Evolutionary conservation across 805 yeast species (phyloP).

Genomic region (Yarrowia sp.): DNA sequence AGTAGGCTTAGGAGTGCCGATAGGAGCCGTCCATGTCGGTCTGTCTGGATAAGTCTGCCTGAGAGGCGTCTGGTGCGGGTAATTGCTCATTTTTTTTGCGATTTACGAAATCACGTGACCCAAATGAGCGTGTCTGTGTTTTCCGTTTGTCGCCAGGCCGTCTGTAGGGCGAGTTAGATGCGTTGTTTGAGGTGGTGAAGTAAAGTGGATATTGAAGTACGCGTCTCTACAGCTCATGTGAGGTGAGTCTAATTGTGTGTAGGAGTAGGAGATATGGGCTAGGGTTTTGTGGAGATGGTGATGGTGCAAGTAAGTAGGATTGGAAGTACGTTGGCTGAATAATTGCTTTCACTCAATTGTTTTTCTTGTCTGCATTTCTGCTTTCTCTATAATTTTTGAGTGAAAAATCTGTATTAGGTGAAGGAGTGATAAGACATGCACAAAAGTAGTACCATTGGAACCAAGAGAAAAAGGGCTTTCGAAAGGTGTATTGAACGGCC

Average conservation of each 20-base stretch:
- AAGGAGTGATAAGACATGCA: too few relatives aligned
- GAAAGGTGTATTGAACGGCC: not conserved
- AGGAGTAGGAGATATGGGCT: slow-evolving; percentile 16
- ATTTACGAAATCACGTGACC: not conserved
- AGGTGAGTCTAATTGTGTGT: too few relatives aligned
- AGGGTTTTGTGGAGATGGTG: too few relatives aligned
- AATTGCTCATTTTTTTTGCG: not conserved
- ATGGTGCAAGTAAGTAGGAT: too few relatives aligned
- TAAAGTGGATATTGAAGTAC: too few relatives aligned
- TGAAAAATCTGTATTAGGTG: too few relatives aligned
- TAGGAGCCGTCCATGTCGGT: slow-evolving; percentile 20
- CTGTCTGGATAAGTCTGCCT: not conserved
- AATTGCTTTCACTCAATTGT: too few relatives aligned
- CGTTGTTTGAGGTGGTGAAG: too few relatives aligned
- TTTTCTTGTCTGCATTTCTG: too few relatives aligned
- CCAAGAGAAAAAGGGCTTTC: not conserved
- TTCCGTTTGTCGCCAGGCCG: not conserved
- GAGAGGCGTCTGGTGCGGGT: not conserved
- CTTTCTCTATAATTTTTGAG: too few relatives aligned
- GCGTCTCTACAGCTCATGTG: too few relatives aligned
- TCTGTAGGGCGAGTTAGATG: not conserved
- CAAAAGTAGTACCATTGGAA: not conserved
- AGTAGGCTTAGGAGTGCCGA: slow-evolving; percentile 15
- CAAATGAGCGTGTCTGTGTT: not conserved
- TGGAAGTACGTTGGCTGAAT: too few relatives aligned